phyloP scores from a whole-genome alignment of 2,329 filamentous ascomycete genomes.

The Cladosporium halotolerans region DNA sequence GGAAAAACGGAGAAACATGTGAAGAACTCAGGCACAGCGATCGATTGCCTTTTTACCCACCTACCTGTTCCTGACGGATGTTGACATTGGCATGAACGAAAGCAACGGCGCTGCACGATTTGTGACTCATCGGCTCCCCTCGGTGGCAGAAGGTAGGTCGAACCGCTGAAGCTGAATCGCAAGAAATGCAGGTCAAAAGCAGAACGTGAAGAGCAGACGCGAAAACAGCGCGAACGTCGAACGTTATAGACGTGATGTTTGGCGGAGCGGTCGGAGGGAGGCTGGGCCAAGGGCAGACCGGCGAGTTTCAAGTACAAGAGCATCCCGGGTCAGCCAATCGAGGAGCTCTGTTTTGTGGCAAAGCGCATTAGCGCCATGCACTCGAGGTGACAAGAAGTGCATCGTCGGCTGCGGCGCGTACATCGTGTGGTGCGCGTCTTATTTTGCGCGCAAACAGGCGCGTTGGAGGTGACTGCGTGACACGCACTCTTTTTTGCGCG shows the following conservation, averaged over 20 bases:
- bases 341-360: neutral
- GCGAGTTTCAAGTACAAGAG: slow-evolving; percentile 3
- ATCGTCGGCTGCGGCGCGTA: slow-evolving; percentile 8
- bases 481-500: no score
- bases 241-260: slow-evolving; percentile 28
- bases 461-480: no score
- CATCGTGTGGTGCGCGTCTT: slow-evolving; percentile 1
- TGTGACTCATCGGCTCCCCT: slow-evolving; percentile 20
- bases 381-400: neutral
- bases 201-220: slow-evolving; percentile 21
- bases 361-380: slow-evolving; percentile 4
- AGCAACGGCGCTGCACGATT: slow-evolving; percentile 19
- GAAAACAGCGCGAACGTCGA: slow-evolving; percentile 29
- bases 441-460: no score
- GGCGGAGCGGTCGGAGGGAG: slow-evolving; percentile 18
- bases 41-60: slow-evolving; percentile 9
- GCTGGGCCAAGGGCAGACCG: slow-evolving; percentile 3
- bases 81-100: slow-evolving; percentile 14
- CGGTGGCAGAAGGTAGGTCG: slow-evolving; percentile 13
- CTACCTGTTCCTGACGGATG: slow-evolving; percentile 16
- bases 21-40: neutral
- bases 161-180: slow-evolving; percentile 12
- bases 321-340: neutral
- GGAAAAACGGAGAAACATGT: slow-evolving; percentile 8
- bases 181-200: slow-evolving; percentile 15